phyloP scores from a whole-genome alignment of 2,329 filamentous ascomycete species.

The Colletotrichum cereale region DNA sequence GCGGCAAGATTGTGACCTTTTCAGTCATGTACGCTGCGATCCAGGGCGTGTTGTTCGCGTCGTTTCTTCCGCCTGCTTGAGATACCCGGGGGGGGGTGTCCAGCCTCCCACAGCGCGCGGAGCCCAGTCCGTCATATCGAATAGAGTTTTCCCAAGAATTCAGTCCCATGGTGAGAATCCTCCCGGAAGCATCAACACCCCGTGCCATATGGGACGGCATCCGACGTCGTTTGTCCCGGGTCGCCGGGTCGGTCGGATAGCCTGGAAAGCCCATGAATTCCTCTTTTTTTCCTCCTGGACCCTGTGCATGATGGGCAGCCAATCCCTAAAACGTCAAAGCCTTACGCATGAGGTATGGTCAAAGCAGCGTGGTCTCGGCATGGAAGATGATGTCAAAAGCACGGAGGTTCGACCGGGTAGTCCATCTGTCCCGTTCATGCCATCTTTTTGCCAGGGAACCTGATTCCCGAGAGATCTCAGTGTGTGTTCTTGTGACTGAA shows the following conservation, averaged over 20 bases:
- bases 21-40: conserved; percentile 87
- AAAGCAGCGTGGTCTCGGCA: conserved; percentile 1
- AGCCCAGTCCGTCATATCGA: not conserved
- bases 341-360: conserved; percentile 2
- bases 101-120: not conserved
- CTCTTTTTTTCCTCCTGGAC: not conserved
- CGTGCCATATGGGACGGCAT: conserved; percentile 10
- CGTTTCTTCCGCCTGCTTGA: conserved; percentile 87
- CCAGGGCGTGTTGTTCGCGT: conserved; percentile 87
- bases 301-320: not conserved
- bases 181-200: not conserved
- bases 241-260: conserved; percentile 24
- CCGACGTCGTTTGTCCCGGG: not conserved
- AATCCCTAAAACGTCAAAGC: not conserved
- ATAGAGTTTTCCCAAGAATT: conserved; percentile 6
- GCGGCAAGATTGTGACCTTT: conserved; percentile 66
- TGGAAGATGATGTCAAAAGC: conserved; percentile 29
- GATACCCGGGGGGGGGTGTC: conserved; percentile 16
- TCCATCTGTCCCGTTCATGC: conserved; percentile 19
- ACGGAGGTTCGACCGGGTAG: not conserved
- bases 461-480: not conserved
- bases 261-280: conserved; percentile 6
- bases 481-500: not conserved
- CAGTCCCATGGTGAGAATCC: not conserved
- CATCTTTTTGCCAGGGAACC: conserved; percentile 12